phyloP scores from a whole-genome alignment of 2,329 filamentous ascomycete species.

The Sarocladium kiliense region DNA sequence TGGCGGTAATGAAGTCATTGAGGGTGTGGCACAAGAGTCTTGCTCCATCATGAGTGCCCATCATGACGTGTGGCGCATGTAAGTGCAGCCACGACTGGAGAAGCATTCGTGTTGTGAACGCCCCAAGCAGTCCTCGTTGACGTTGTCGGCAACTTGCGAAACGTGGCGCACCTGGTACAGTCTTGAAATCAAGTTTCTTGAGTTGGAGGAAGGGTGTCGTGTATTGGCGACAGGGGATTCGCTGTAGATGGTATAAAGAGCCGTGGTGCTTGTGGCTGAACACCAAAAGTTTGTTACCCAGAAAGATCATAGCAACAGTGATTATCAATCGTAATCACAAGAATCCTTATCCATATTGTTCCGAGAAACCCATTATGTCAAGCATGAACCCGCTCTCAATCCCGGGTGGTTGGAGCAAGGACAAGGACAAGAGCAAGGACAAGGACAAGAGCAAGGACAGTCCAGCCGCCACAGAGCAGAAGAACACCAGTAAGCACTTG shows the following conservation, averaged over 20 bases:
- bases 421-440: slow-evolving; percentile 21
- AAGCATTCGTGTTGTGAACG: neutral
- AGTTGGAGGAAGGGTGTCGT: neutral
- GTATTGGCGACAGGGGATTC: neutral
- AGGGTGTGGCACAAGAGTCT: neutral
- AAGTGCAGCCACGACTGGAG: slow-evolving; percentile 6
- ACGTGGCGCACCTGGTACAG: neutral
- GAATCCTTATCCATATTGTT: neutral
- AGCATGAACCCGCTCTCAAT: slow-evolving; percentile 20
- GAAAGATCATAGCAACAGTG: neutral
- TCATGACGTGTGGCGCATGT: slow-evolving; percentile 9
- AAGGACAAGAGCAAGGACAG: slow-evolving; percentile 21
- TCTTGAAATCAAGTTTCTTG: slow-evolving; percentile 6
- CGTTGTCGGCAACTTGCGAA: neutral
- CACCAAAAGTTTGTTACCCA: neutral
- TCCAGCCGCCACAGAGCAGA: slow-evolving; percentile 20
- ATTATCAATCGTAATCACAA: neutral
- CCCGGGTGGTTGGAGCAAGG: slow-evolving; percentile 24
- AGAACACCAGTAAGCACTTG: slow-evolving; percentile 24
- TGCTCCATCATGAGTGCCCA: slow-evolving; percentile 4
- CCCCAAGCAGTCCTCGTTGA: neutral
- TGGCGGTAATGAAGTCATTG: neutral
- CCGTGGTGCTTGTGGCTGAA: neutral
- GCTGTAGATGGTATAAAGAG: neutral
- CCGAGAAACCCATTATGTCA: slow-evolving; percentile 16